Base-by-base conservation (phyloP, 345 rosid genomes). In the Turritis glabra region DNA sequence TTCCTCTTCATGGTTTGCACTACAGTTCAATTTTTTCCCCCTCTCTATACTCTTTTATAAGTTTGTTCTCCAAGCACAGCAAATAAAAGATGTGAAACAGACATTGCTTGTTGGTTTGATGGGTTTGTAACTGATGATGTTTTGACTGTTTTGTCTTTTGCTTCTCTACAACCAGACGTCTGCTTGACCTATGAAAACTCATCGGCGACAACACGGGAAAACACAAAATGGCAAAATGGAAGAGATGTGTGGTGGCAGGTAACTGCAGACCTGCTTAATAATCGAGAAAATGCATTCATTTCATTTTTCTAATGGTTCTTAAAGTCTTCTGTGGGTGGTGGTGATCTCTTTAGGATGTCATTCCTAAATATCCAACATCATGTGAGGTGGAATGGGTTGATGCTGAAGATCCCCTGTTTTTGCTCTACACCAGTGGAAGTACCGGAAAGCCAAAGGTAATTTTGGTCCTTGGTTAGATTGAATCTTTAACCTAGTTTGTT, bases 171-270 rank as follows among this genome's bases (percentile, higher is more conserved):
- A 60, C 8, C 83, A 93, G 98, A 60, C 77, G 67, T 84, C 60
- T 91, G 98, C 83, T 81, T 93, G 74, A 91, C 90, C 18, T 87
- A 89, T 61, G 96, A 91, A 60, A 94, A 94, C 65, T 71, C 82
- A 69, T 85, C 80, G 0, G 97, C 96, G 43, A 61, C 83, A 84
- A 84, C 81, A 67, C 88, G 90, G 77, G 88, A 94, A 80, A 70
- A 59, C 71, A 94, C 98, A 50, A 88, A 86, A 78, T 94, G 97
- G 98, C 79, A 85, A 72, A 86, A 85, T 38, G 91, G 91, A 84
- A 85, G 95, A 83, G 97, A 94, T 75, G 77, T 86, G 57, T 94
- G 96, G 98, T 94, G 98, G 97, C 90, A 91, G 97, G 98, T 91
- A 84, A 80, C 48, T 72, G 25, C 11, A 25, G 30, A 33, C 33